phyloP scores from a whole-genome alignment of 2,329 filamentous ascomycete genomes.

The Ophiostoma novo-ulmi region DNA sequence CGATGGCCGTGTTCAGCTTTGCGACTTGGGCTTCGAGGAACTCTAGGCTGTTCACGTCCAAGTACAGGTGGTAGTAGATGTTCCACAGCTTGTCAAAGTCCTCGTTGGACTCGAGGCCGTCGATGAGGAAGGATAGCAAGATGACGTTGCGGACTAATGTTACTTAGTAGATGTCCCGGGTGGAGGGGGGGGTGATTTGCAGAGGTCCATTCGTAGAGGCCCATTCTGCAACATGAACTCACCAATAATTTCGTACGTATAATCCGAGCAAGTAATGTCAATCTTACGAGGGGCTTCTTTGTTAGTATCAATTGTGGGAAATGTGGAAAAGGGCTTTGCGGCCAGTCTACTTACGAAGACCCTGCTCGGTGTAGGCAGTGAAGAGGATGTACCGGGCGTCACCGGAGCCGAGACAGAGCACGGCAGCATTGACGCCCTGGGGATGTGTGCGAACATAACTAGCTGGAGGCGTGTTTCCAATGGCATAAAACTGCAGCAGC shows the following conservation, averaged over 20 bases:
- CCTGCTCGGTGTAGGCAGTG: constrained; percentile 43
- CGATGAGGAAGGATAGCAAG: constrained; percentile 47
- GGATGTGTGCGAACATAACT: constrained; percentile 46
- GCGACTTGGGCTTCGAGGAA: constrained; percentile 41
- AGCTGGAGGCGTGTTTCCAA: constrained; percentile 52
- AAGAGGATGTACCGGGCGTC: constrained; percentile 55
- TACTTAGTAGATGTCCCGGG: not conserved
- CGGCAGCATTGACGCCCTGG: constrained; percentile 44
- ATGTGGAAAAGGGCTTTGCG: not conserved
- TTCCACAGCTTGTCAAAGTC: constrained; percentile 42
- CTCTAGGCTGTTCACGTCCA: constrained; percentile 38
- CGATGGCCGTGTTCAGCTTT: constrained; percentile 40
- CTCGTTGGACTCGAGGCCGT: constrained; percentile 31
- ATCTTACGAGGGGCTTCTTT: not conserved
- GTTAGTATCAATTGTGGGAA: not conserved
- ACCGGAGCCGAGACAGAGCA: constrained; percentile 53
- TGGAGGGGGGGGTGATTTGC: too few species aligned
- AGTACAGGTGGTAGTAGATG: constrained; percentile 50
- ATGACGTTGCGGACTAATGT: constrained; percentile 51
- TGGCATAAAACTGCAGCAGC: constrained; percentile 40
- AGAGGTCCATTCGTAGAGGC: too few species aligned
- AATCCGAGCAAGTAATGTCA: not conserved
- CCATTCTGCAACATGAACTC: not conserved
- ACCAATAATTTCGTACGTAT: not conserved
- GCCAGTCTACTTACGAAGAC: constrained; percentile 28